Evolutionary conservation across 176 grass and related monocot species (phyloP).

Genomic region (Zizania latifolia): DNA sequence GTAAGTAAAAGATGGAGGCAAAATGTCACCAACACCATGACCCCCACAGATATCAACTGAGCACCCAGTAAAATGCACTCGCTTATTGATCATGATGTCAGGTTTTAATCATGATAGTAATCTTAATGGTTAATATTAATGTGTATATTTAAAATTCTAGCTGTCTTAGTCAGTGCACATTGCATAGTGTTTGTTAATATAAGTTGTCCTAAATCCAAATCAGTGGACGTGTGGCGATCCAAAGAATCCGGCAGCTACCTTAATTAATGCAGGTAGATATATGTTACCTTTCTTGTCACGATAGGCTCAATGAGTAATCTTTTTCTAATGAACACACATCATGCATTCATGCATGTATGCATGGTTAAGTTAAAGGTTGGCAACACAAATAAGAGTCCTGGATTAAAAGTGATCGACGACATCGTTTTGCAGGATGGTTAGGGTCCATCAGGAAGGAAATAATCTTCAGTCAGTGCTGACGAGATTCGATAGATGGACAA

Average conservation of each 20-base stretch:
- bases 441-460: not conserved
- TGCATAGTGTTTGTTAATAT: not conserved
- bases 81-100: conserved; percentile 2
- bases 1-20: conserved; percentile 34
- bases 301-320: not conserved
- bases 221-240: not conserved
- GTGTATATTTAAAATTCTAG: no score
- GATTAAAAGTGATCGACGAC: no score
- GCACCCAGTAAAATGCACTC: conserved; percentile 15
- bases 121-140: not conserved
- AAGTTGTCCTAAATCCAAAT: not conserved
- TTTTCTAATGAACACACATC: not conserved
- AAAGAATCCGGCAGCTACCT: not conserved
- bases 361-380: not conserved
- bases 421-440: not conserved
- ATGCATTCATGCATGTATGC: no score
- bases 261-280: not conserved
- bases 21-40: conserved; percentile 34
- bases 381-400: not conserved
- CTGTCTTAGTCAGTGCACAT: not conserved
- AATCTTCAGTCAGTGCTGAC: not conserved
- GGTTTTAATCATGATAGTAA: not conserved
- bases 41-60: conserved; percentile 4
- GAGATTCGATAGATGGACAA: not conserved
- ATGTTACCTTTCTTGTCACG: not conserved